Conservation (phyloP, 352 stramenopile species). For the Globisporangium acanthophoron region DNA sequence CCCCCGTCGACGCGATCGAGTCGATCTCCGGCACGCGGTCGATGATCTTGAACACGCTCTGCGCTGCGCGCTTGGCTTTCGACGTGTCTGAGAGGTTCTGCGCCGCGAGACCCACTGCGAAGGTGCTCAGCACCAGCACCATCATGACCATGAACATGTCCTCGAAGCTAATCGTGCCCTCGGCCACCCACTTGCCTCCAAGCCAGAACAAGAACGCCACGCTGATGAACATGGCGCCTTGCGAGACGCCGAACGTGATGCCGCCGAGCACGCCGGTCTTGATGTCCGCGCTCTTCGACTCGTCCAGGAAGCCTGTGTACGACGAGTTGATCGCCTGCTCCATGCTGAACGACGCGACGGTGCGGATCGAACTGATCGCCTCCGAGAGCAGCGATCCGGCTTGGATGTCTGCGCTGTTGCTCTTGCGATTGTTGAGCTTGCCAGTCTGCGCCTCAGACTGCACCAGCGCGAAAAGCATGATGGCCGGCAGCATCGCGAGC, state of each 20-base stretch:
- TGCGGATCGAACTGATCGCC: conserved; percentile 50
- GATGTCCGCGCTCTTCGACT: conserved; percentile 20
- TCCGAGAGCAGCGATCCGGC: conserved; percentile 38
- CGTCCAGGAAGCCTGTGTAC: conserved; percentile 21
- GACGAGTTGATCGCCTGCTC: conserved; percentile 13
- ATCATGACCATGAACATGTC: conserved; percentile 40
- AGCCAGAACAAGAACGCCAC: conserved; percentile 70
- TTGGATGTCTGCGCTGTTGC: conserved; percentile 33
- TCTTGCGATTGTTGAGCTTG: conserved; percentile 29
- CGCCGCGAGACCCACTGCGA: conserved; percentile 25
- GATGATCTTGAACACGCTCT: conserved; percentile 50
- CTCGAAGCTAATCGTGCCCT: conserved; percentile 32
- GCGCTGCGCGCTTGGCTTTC: conserved; percentile 24
- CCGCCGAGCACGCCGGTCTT: conserved; percentile 38
- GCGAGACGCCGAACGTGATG: conserved; percentile 39
- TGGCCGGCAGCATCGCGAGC: conserved; percentile 21
- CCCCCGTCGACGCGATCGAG: background rate
- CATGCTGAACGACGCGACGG: conserved; percentile 31
- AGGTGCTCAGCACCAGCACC: conserved; percentile 27
- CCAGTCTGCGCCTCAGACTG: conserved; percentile 32
- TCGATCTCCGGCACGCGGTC: conserved; percentile 26
- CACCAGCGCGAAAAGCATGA: conserved; percentile 33
- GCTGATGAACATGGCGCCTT: conserved; percentile 44
- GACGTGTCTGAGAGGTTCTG: conserved; percentile 24
- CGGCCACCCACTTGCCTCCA: conserved; percentile 36